Conservation (phyloP, 2,329 filamentous ascomycete species). For the Exophiala lecanii-corni region DNA sequence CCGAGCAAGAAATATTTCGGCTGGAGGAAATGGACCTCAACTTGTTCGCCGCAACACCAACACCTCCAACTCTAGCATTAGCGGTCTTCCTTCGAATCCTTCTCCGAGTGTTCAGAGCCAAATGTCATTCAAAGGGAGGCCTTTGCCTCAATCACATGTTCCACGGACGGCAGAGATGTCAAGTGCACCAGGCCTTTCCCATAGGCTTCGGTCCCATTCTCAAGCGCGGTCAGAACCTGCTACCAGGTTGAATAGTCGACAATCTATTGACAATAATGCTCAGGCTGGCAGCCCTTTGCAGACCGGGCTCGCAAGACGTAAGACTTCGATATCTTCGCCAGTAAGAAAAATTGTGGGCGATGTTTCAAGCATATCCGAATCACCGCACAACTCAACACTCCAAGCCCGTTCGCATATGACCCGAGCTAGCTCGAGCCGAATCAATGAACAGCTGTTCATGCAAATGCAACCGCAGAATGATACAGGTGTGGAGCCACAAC, state of each 20-base stretch:
- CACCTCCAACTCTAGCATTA: slow-evolving; percentile 11
- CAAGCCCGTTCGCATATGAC: not conserved
- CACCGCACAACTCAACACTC: not conserved
- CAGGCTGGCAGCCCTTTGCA: not conserved
- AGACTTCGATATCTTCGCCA: not conserved
- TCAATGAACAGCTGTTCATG: slow-evolving; percentile 4
- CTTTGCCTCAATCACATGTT: not conserved
- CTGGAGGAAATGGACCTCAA: slow-evolving; percentile 1
- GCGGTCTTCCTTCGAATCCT: slow-evolving; percentile 10
- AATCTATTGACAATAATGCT: not conserved
- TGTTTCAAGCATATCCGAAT: not conserved
- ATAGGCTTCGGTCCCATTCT: slow-evolving; percentile 3
- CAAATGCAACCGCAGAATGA: slow-evolving; percentile 14
- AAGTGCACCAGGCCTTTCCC: not conserved
- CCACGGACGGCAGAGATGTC: not conserved
- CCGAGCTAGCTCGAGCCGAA: not conserved
- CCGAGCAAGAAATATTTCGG: no score
- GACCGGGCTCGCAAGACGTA: not conserved
- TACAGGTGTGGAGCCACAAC: slow-evolving; percentile 2
- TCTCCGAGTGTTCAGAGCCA: slow-evolving; percentile 12
- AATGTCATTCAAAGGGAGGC: slow-evolving; percentile 11
- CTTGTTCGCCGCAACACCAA: slow-evolving; percentile 12
- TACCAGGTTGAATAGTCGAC: not conserved
- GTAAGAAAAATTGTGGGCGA: not conserved
- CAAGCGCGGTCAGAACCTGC: slow-evolving; percentile 1